Percentiles rank a stretch among this genome's conserved stretches.
phyloP scores from a whole-genome alignment of 2,329 filamentous ascomycete genomes.

The Dactylellina haptotyla region DNA sequence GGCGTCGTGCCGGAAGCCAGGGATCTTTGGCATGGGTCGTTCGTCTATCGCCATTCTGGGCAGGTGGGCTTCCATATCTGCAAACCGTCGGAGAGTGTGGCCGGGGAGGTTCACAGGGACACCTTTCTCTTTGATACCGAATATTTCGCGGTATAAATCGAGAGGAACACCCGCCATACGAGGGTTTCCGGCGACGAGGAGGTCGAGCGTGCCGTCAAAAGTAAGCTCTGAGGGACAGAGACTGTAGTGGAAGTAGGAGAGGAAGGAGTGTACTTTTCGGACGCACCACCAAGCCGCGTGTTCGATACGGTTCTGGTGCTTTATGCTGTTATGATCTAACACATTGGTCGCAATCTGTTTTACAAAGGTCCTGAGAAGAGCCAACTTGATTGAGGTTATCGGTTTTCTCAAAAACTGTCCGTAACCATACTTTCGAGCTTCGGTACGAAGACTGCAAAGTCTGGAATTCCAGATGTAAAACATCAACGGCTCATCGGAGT shows the following conservation, averaged over 20 bases:
- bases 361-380: constrained; percentile 2
- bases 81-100: constrained; percentile 4
- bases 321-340: neutral
- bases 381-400: constrained; percentile 4
- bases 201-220: constrained; percentile 27
- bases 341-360: constrained; percentile 12
- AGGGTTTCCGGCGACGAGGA: constrained; percentile 31
- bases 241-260: constrained; percentile 41
- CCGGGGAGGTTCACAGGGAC: constrained; percentile 11
- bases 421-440: constrained; percentile 9
- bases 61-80: constrained; percentile 30
- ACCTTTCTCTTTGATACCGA: constrained; percentile 9
- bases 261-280: constrained; percentile 24
- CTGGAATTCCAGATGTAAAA: neutral
- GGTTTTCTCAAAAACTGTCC: constrained; percentile 13
- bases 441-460: constrained; percentile 1
- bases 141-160: constrained; percentile 46
- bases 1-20: constrained; percentile 18
- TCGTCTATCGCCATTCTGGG: constrained; percentile 41
- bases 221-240: constrained; percentile 25
- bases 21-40: constrained; percentile 26
- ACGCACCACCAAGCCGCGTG: constrained; percentile 21
- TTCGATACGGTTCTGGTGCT: neutral
- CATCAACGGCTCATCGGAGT: neutral
- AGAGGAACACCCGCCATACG: constrained; percentile 33